A percentile compares a stretch with the other conserved stretches of the same genome.
Evolutionary conservation across 129 eudicot species (phyloP).

Genomic region (Arctium lappa): DNA sequence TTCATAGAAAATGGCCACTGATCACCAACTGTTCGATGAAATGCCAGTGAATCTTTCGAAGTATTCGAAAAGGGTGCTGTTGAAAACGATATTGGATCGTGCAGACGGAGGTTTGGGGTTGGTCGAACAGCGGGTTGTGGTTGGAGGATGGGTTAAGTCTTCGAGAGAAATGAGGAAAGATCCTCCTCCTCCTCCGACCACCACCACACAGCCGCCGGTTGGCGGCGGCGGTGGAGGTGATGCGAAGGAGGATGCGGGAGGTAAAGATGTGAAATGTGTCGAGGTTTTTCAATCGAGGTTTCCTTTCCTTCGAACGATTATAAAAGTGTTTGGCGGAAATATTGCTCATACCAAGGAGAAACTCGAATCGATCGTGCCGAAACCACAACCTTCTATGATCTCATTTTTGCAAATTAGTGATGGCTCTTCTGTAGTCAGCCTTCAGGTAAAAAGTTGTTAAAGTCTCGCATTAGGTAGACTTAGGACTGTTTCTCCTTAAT

Average conservation of each 20-base stretch:
- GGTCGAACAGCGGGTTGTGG: constrained; percentile 64
- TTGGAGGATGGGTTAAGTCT: constrained; percentile 91
- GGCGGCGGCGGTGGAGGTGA: background rate
- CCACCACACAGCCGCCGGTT: constrained; percentile 13
- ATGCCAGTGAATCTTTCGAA: constrained; percentile 35
- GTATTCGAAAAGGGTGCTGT: constrained; percentile 59
- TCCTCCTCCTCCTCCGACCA: constrained; percentile 19
- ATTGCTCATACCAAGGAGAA: constrained; percentile 36
- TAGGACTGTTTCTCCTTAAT: background rate
- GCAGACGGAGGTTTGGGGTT: constrained; percentile 53
- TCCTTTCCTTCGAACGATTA: constrained; percentile 56
- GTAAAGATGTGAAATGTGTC: constrained; percentile 62
- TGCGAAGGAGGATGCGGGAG: constrained; percentile 8
- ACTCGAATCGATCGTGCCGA: constrained; percentile 34
- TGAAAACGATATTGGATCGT: constrained; percentile 57
- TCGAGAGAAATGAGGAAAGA: constrained; percentile 65
- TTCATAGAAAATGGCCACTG: constrained; percentile 35
- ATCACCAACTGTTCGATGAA: constrained; percentile 31
- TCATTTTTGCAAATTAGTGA: constrained; percentile 60
- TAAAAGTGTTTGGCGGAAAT: constrained; percentile 74
- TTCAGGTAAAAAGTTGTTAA: constrained; percentile 50
- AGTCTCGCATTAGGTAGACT: background rate
- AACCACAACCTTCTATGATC: constrained; percentile 40
- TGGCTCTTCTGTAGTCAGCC: constrained; percentile 67
- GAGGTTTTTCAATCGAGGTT: constrained; percentile 70